Conservation (phyloP, 768 basidiomycete genomes). For the Rhizopogon vinicolor region DNA sequence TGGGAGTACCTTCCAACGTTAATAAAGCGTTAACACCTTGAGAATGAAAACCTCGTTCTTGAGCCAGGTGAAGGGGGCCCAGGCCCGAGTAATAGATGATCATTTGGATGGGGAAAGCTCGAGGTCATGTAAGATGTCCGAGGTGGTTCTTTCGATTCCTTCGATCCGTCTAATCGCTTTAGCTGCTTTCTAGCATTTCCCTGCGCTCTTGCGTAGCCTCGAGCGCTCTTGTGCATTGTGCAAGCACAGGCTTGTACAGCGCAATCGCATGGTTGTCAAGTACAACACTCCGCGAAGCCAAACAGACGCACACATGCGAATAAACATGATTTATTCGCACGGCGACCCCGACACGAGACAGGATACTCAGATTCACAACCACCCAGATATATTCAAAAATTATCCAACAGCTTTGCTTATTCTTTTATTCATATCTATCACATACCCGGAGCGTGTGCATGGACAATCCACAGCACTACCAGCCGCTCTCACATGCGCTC, state of each 20-base stretch:
- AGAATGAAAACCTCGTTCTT: constrained; percentile 38
- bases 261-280: too few relatives aligned
- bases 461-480: constrained; percentile 78
- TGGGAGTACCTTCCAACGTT: constrained; percentile 55
- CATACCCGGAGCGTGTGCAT: constrained; percentile 19
- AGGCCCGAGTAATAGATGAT: too few relatives aligned
- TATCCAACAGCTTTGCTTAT: constrained; percentile 4
- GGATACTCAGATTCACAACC: background rate
- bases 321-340: constrained; percentile 3
- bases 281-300: background rate
- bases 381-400: constrained; percentile 5
- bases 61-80: background rate
- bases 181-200: too few relatives aligned
- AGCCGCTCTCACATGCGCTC: constrained; percentile 75
- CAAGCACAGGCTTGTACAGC: too few relatives aligned
- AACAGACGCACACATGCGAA: constrained; percentile 1
- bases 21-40: constrained; percentile 39
- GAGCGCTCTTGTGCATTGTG: too few relatives aligned
- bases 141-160: too few relatives aligned
- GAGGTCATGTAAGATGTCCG: too few relatives aligned
- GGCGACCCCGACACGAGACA: background rate
- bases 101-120: too few relatives aligned
- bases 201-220: too few relatives aligned
- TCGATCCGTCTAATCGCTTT: too few relatives aligned
- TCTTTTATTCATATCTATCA: constrained; percentile 3